A percentile compares a stretch with the other conserved stretches of the same genome.
phyloP scores from a whole-genome alignment of 148 eudicot genomes.

The Camellia japonica region DNA sequence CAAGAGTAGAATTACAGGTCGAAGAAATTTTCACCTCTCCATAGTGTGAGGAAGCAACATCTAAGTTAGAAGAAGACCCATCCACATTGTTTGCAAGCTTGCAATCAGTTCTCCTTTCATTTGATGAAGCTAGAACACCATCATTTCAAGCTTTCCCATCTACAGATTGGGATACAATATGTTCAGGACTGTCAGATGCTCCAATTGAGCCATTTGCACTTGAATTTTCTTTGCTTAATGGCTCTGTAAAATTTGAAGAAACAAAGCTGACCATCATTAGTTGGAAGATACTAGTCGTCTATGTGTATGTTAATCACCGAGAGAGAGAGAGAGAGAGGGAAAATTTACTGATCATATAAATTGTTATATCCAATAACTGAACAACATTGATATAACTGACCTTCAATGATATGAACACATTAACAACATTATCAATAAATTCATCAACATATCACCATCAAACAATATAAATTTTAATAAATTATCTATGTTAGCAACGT shows the following conservation, averaged over 20 bases:
- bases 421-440: neutral
- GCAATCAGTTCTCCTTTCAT: slow-evolving; percentile 24
- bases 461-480: neutral
- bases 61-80: slow-evolving; percentile 30
- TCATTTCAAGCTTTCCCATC: slow-evolving; percentile 25
- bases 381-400: neutral
- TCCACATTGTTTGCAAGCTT: slow-evolving; percentile 24
- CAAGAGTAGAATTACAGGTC: slow-evolving; percentile 30
- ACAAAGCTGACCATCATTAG: slow-evolving; percentile 3
- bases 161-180: slow-evolving; percentile 20
- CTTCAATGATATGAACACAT: no score
- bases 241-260: slow-evolving; percentile 37
- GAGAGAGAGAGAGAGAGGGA: no score
- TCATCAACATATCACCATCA: neutral
- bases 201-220: slow-evolving; percentile 22
- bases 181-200: slow-evolving; percentile 25
- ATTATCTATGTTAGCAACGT: neutral
- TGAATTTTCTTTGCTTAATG: slow-evolving; percentile 28
- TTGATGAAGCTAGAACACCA: slow-evolving; percentile 25
- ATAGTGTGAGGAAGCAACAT: slow-evolving; percentile 47
- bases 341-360: neutral
- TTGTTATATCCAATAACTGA: neutral
- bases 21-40: slow-evolving; percentile 56
- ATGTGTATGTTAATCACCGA: neutral
- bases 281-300: neutral